A percentile compares a stretch with the other conserved stretches of the same genome.
phyloP scores from a whole-genome alignment of 768 basidiomycete species.

The Serendipita sp. region DNA sequence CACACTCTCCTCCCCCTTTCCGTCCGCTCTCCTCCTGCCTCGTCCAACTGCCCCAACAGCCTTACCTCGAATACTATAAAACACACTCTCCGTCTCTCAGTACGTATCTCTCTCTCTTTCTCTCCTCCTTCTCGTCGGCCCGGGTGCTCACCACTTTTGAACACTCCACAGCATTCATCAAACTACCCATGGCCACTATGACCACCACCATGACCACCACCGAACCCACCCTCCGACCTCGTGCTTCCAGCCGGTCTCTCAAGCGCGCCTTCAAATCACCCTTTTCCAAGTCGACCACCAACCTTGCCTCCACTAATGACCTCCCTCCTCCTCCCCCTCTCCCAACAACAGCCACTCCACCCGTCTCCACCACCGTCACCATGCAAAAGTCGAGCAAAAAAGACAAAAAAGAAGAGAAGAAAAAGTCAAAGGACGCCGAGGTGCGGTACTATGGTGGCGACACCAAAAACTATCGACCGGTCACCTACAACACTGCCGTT shows the following conservation, averaged over 20 bases:
- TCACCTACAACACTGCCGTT: background rate
- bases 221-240: background rate
- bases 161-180: too few species aligned
- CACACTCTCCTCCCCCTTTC: background rate
- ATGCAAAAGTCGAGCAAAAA: background rate
- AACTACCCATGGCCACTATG: background rate
- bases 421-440: background rate
- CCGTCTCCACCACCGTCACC: background rate
- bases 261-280: background rate
- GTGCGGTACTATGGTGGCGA: background rate
- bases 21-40: background rate
- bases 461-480: background rate
- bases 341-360: background rate
- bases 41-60: background rate
- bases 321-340: background rate
- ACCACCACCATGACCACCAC: background rate
- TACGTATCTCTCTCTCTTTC: slow-evolving; percentile 7
- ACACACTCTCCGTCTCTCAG: too few species aligned
- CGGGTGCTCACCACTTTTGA: slow-evolving; percentile 13
- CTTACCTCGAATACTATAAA: too few species aligned
- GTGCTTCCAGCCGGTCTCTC: background rate
- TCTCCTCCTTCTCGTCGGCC: slow-evolving; percentile 14
- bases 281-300: background rate
- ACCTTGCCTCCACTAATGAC: background rate
- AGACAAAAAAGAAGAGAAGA: background rate